Percentiles rank a stretch among this genome's conserved stretches.
Evolutionary conservation across 2,329 filamentous ascomycete species (phyloP).

Genomic region (Akanthomyces uredinophilus): DNA sequence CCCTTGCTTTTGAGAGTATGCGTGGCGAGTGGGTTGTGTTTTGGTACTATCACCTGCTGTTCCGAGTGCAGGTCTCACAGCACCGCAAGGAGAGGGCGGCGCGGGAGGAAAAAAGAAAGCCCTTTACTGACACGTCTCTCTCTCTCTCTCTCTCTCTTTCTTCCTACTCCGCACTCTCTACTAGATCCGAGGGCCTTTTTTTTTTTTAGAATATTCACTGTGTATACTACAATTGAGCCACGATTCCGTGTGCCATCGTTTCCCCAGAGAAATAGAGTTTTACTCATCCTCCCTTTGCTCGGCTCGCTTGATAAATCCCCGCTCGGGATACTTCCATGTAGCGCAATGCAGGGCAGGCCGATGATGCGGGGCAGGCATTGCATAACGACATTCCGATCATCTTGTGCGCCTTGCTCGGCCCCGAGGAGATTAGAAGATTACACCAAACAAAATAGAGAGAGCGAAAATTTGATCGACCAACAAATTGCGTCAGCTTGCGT

Average conservation of each 20-base stretch:
- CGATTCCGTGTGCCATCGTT: too few species aligned
- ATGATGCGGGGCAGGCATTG: conserved; percentile 2
- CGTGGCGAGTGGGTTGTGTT: neutral
- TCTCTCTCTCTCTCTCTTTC: too few species aligned
- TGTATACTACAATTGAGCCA: neutral
- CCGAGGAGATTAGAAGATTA: neutral
- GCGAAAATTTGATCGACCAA: neutral
- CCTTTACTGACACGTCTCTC: neutral
- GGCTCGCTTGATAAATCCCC: neutral
- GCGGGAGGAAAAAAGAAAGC: neutral
- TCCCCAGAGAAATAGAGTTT: too few species aligned
- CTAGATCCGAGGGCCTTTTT: too few species aligned
- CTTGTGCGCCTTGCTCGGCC: neutral
- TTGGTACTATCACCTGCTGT: neutral
- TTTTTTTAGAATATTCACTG: too few species aligned
- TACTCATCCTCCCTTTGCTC: too few species aligned
- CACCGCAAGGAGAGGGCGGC: neutral
- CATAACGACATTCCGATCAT: neutral
- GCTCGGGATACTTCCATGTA: neutral
- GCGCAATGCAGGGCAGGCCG: neutral
- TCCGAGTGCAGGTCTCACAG: neutral
- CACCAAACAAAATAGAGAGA: neutral
- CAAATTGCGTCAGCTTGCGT: too few species aligned
- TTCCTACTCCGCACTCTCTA: too few species aligned
- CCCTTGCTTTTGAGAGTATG: neutral